Conservation (phyloP, 495 filamentous ascomycete species). For the Terfezia boudieri region DNA sequence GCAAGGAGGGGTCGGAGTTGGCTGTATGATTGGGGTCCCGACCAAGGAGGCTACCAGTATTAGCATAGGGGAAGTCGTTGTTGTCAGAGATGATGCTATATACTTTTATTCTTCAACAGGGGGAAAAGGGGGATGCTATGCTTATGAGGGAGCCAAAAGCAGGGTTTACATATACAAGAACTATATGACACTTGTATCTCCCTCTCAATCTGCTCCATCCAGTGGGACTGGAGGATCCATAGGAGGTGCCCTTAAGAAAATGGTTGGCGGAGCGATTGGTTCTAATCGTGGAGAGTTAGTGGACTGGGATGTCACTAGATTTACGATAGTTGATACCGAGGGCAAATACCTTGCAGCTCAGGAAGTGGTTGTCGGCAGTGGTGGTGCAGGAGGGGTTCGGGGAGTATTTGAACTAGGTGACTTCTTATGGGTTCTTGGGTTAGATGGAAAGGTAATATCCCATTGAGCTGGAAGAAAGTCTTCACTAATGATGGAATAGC, state of each 20-base stretch:
- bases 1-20: conserved; percentile 53
- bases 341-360: conserved; percentile 78
- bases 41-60: conserved; percentile 33
- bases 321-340: conserved; percentile 75
- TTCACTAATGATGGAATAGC: conserved; percentile 23
- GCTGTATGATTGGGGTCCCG: conserved; percentile 47
- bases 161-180: conserved; percentile 60
- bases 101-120: conserved; percentile 65
- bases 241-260: conserved; percentile 32
- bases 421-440: conserved; percentile 64
- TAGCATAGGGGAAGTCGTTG: conserved; percentile 52
- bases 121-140: conserved; percentile 65
- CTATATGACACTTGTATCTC: conserved; percentile 75
- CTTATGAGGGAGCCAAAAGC: conserved; percentile 76
- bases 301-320: conserved; percentile 58
- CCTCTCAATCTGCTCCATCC: conserved; percentile 28
- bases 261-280: conserved; percentile 34
- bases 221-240: conserved; percentile 15
- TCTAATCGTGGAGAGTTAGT: conserved; percentile 39
- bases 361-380: conserved; percentile 37
- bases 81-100: conserved; percentile 81
- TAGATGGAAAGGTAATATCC: conserved; percentile 59
- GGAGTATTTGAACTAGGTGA: conserved; percentile 73
- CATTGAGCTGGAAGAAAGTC: not conserved
- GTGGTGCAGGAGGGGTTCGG: conserved; percentile 39